phyloP scores from a whole-genome alignment of 176 grass and related monocot species.

The Echinochloa phyllopogon region DNA sequence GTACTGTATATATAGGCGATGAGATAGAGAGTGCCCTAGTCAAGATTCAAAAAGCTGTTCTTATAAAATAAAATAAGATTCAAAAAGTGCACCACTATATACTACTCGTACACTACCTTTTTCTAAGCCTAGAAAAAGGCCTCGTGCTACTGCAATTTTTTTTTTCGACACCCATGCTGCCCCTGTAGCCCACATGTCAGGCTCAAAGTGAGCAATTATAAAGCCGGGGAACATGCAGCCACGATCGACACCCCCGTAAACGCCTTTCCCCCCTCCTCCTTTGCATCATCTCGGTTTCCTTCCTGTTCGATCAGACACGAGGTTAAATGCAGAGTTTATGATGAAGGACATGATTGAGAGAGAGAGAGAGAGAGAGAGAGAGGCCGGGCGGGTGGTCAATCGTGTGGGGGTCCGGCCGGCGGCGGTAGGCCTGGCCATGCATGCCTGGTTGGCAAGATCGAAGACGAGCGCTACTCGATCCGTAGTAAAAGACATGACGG shows the following conservation, averaged over 20 bases:
- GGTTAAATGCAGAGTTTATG: constrained; percentile 43
- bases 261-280: not conserved
- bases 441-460: constrained; percentile 35
- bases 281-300: constrained; percentile 13
- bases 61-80: not conserved
- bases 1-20: not conserved
- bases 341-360: constrained; percentile 35
- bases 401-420: not conserved
- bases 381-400: no score
- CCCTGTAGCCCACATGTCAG: constrained; percentile 5
- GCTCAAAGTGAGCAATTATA: not conserved
- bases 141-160: not conserved
- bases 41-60: constrained; percentile 17
- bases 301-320: constrained; percentile 25
- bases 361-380: not conserved
- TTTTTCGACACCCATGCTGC: not conserved
- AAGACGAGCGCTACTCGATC: not conserved
- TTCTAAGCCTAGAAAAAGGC: not conserved
- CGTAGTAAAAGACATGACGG: constrained; percentile 24
- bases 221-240: constrained; percentile 42
- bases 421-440: no score
- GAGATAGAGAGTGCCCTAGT: not conserved
- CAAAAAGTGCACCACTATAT: not conserved
- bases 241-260: constrained; percentile 39
- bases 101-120: not conserved